Conservation (phyloP, 495 filamentous ascomycete genomes). For the Xylona heveae region DNA sequence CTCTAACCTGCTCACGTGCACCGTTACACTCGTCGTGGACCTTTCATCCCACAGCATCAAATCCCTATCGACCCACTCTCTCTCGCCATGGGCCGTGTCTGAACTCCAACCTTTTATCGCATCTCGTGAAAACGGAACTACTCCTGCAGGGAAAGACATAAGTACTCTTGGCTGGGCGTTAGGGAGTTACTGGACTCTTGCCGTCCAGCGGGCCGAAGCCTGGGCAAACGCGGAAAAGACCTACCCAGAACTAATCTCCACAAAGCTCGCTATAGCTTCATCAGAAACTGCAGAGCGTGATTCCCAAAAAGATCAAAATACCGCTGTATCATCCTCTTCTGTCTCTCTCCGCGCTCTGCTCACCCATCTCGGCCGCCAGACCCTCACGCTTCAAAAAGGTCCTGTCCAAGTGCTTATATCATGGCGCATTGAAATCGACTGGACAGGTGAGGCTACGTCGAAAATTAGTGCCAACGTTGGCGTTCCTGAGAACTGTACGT, state of each 20-base stretch:
- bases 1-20: constrained; percentile 8
- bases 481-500: constrained; percentile 30
- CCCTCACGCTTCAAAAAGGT: constrained; percentile 5
- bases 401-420: constrained; percentile 9
- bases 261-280: neutral
- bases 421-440: constrained; percentile 38
- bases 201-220: constrained; percentile 10
- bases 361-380: neutral
- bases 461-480: constrained; percentile 22
- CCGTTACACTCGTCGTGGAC: constrained; percentile 9
- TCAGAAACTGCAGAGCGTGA: neutral
- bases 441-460: constrained; percentile 38
- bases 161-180: constrained; percentile 10
- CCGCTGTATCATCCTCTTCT: neutral
- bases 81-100: constrained; percentile 17
- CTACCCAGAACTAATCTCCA: constrained; percentile 7
- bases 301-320: neutral
- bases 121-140: constrained; percentile 1
- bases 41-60: constrained; percentile 19
- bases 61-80: constrained; percentile 16
- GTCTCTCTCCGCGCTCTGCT: neutral
- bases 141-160: constrained; percentile 9
- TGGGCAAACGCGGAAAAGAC: constrained; percentile 10
- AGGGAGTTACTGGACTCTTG: constrained; percentile 12
- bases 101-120: constrained; percentile 11